Evolutionary conservation across 768 basidiomycete species (phyloP).

Genomic region (Polyporus arcularius): DNA sequence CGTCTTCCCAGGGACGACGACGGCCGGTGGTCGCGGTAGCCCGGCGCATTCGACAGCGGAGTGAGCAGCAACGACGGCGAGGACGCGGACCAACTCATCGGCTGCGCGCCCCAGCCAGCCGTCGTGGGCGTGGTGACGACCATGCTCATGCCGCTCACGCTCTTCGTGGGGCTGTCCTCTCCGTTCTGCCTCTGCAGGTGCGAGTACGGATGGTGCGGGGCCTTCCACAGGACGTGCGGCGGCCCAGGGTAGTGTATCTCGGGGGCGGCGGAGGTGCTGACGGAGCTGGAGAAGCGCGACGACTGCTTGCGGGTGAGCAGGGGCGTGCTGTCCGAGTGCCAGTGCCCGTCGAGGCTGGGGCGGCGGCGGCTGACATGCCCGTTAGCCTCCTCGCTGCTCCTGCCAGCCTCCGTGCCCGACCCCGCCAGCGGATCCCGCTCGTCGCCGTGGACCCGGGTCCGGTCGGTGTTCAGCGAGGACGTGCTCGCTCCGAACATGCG

Average conservation of each 20-base stretch:
- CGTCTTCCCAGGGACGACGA: conserved; percentile 16
- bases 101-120: conserved; percentile 2
- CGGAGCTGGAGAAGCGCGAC: conserved; percentile 1
- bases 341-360: conserved; percentile 3
- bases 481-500: conserved; percentile 19
- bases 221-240: conserved; percentile 25
- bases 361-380: background rate
- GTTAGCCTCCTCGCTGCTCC: background rate
- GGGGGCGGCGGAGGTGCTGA: background rate
- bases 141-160: background rate
- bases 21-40: conserved; percentile 4
- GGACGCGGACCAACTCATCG: conserved; percentile 18
- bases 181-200: conserved; percentile 3
- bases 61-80: conserved; percentile 18
- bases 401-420: background rate
- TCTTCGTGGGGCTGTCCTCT: conserved; percentile 9
- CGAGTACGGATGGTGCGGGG: conserved; percentile 1
- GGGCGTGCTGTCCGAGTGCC: conserved; percentile 13
- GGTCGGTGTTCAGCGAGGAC: conserved; percentile 1
- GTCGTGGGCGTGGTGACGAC: conserved; percentile 2
- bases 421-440: background rate
- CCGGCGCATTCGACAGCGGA: conserved; percentile 4
- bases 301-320: conserved; percentile 10
- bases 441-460: background rate
- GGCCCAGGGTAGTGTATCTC: conserved; percentile 11